Evolutionary conservation across 2,329 filamentous ascomycete genomes (phyloP).

Genomic region (Metarhizium robertsii): DNA sequence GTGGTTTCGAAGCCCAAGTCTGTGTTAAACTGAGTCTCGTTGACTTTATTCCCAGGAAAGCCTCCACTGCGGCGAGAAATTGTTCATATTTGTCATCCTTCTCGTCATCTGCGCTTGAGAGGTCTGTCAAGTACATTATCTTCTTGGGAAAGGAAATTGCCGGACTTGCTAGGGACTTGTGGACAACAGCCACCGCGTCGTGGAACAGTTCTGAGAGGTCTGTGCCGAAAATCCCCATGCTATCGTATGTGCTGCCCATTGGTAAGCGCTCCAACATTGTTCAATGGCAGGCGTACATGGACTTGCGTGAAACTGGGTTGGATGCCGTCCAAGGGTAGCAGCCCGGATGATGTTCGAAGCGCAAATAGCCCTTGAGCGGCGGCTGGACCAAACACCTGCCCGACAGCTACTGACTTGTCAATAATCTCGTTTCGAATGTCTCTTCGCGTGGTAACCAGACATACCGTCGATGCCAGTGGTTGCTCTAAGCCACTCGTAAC

Average conservation of each 20-base stretch:
- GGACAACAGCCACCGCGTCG: slow-evolving; percentile 10
- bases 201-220: slow-evolving; percentile 16
- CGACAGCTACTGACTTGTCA: slow-evolving; percentile 9
- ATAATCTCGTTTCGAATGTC: background rate
- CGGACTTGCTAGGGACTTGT: background rate
- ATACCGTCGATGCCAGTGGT: slow-evolving; percentile 27
- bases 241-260: slow-evolving; percentile 10
- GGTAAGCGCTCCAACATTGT: background rate
- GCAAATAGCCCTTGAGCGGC: slow-evolving; percentile 21
- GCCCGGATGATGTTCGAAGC: slow-evolving; percentile 13
- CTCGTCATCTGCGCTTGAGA: slow-evolving; percentile 5
- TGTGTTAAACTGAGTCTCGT: slow-evolving; percentile 11
- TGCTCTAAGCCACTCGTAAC: slow-evolving; percentile 32
- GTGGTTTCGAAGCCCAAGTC: slow-evolving; percentile 14
- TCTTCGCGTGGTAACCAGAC: slow-evolving; percentile 3
- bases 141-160: slow-evolving; percentile 5
- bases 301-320: slow-evolving; percentile 13
- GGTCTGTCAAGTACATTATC: slow-evolving; percentile 18
- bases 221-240: slow-evolving; percentile 14
- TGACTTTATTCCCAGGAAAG: slow-evolving; percentile 9
- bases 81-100: slow-evolving; percentile 7
- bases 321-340: slow-evolving; percentile 8
- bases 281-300: no score
- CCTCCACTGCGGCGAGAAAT: slow-evolving; percentile 19
- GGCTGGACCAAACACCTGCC: slow-evolving; percentile 11